Evolutionary conservation across 192 early-diverging fungal species (phyloP).

Genomic region (Coemansia sp.): DNA sequence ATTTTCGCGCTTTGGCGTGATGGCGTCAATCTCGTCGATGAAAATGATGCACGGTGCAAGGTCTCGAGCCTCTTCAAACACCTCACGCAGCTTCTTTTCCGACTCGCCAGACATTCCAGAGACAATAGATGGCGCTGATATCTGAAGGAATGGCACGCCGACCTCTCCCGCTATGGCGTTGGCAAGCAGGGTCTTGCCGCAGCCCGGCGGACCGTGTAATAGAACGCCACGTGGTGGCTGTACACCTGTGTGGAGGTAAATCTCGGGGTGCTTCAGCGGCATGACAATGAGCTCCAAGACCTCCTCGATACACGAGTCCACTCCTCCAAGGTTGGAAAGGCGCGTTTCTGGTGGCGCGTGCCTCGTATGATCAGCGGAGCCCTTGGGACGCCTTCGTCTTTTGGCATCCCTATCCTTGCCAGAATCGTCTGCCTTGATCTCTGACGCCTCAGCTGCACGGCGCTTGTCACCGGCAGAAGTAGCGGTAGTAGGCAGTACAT

Average conservation of each 20-base stretch:
- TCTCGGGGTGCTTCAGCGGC: slow-evolving; percentile 91
- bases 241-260: slow-evolving; percentile 89
- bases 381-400: slow-evolving; percentile 18
- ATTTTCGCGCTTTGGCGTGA: slow-evolving; percentile 75
- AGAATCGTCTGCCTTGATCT: background rate
- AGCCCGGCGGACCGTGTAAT: slow-evolving; percentile 95
- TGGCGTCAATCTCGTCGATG: slow-evolving; percentile 98
- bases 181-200: slow-evolving; percentile 93
- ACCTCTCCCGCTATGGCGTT: slow-evolving; percentile 96
- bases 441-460: background rate
- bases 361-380: slow-evolving; percentile 5
- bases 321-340: slow-evolving; percentile 83
- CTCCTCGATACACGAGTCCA: slow-evolving; percentile 87
- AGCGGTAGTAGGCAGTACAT: background rate
- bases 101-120: slow-evolving; percentile 98
- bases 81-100: slow-evolving; percentile 95
- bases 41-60: slow-evolving; percentile 90
- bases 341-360: slow-evolving; percentile 55
- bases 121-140: slow-evolving; percentile 92
- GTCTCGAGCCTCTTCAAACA: slow-evolving; percentile 93
- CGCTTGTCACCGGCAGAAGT: background rate
- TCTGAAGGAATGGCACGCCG: slow-evolving; percentile 86
- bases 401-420: slow-evolving; percentile 10
- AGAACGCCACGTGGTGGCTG: slow-evolving; percentile 92
- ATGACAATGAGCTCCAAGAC: slow-evolving; percentile 89